Base-by-base conservation (phyloP, 371 early-diverging fungal genomes). In the Rhizopus sp. region DNA sequence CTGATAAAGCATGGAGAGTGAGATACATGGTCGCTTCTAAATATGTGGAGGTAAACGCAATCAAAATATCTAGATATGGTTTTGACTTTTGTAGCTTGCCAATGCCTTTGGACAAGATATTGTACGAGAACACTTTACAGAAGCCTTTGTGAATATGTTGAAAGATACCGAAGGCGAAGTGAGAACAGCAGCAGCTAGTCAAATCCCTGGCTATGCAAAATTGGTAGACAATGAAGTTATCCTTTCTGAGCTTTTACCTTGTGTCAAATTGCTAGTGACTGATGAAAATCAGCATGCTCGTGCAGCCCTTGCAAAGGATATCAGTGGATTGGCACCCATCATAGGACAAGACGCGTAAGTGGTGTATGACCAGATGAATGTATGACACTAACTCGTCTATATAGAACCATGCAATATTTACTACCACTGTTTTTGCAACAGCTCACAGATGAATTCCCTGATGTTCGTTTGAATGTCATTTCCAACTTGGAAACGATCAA, bases 91-190 rank as follows among this genome's bases (percentile, higher is more conserved):
- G 9, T 67, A 92, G 91, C 76, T 95, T 53, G 77, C 91, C 40
- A 86, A 91, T 50, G 88, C 91, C 44, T 92, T 92, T 57, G 93
- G 93, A 4, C 75, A 82, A 34, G 83, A 88, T 31, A 85, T 92
- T 60, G 82, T 89, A 2, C 73, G 80, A 30, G 91, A 91, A 50
- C 88, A 93, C 29, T 80, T 95, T 42, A 86, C 90, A 44, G 61
- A 71, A 16, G 80, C 83, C 5, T 96, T 92, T 66, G 86, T 95
- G 35, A 76, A 81, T 47, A 79, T 96, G 37, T 70, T 97, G 70
- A 92, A 89, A 68, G 99, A 99, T 78, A 87, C 83, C 59, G 99
- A 99, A 73, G 97, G 97, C 1, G 99, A 99, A 78, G 99, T 99
- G 40, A 89, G 98, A 60, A 93, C 93, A 3, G 94, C 98, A 13